Percentiles rank a stretch among this genome's conserved stretches.
Evolutionary conservation across 2,329 filamentous ascomycete genomes (phyloP).

Genomic region (Fusarium scirpi): DNA sequence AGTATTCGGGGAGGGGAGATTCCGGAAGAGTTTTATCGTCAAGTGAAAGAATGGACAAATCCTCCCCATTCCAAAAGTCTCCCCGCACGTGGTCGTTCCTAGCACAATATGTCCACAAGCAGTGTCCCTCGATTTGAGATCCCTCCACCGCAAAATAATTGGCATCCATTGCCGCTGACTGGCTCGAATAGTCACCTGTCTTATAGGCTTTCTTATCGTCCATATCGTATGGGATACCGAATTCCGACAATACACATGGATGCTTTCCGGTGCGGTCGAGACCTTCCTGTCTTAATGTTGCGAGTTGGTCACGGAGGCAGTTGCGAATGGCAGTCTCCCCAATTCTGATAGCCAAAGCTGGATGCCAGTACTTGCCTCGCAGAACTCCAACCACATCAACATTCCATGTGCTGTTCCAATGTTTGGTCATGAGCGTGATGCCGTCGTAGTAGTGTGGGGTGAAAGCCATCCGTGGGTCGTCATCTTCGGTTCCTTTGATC

Average conservation of each 20-base stretch:
- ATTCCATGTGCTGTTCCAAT: conserved; percentile 98
- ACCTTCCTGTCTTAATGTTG: conserved; percentile 85
- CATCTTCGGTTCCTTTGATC: conserved; percentile 88
- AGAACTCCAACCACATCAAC: conserved; percentile 94
- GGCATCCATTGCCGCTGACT: conserved; percentile 92
- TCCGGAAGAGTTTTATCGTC: conserved; percentile 78
- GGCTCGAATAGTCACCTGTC: conserved; percentile 93
- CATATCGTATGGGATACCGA: conserved; percentile 99
- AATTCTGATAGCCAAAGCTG: conserved; percentile 91
- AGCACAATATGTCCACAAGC: conserved; percentile 87
- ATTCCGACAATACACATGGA: conserved; percentile 91
- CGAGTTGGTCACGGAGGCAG: conserved; percentile 89
- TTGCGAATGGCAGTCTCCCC: conserved; percentile 95
- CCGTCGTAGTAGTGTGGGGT: conserved; percentile 97
- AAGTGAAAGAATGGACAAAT: conserved; percentile 87
- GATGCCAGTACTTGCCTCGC: conserved; percentile 87
- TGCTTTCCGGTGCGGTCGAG: conserved; percentile 89
- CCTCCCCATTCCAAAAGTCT: conserved; percentile 97
- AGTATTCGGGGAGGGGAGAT: conserved; percentile 61
- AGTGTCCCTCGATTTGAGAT: conserved; percentile 84
- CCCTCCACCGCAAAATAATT: conserved; percentile 95
- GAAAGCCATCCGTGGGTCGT: conserved; percentile 91
- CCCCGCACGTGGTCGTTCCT: conserved; percentile 89
- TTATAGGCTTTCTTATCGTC: conserved; percentile 95
- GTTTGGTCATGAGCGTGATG: conserved; percentile 96